phyloP scores from a whole-genome alignment of 768 basidiomycete species.

The Boletus rex-veris region DNA sequence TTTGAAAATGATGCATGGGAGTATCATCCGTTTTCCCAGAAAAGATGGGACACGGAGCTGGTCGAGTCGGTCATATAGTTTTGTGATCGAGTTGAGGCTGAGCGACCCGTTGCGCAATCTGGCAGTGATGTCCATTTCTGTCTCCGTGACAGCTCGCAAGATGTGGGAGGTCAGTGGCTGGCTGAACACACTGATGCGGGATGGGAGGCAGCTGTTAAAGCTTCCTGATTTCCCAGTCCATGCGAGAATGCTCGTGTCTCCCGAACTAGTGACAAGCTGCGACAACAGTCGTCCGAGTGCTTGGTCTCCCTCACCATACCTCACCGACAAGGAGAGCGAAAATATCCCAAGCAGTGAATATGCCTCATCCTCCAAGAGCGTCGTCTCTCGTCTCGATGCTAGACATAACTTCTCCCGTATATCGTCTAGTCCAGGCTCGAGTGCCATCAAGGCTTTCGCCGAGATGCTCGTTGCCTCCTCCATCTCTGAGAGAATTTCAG shows the following conservation, averaged over 20 bases:
- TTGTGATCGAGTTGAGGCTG: not conserved
- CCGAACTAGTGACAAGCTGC: not conserved
- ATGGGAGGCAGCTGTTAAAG: not conserved
- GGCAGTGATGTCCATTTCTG: not conserved
- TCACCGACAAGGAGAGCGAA: not conserved
- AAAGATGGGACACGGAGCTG: not conserved
- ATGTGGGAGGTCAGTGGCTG: not conserved
- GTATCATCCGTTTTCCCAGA: not conserved
- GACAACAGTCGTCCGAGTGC: not conserved
- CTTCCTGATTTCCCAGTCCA: not conserved
- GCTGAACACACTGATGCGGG: not conserved
- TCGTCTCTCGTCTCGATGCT: not conserved
- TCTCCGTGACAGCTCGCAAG: not conserved
- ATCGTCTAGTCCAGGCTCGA: too few species aligned
- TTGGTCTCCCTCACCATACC: not conserved
- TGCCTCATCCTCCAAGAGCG: not conserved
- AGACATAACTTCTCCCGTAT: not conserved
- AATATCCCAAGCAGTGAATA: not conserved
- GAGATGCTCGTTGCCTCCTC: too few species aligned
- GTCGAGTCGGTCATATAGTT: not conserved
- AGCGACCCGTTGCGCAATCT: not conserved
- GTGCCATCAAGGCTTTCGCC: too few species aligned
- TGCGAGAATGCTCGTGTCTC: not conserved
- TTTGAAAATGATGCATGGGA: not conserved
- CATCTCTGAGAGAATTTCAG: too few species aligned